Evolutionary conservation across 257 asterid species (phyloP), one percentile per base, ranked within the genome.

Genomic region (Dorcoceras hygrometricum): DNA sequence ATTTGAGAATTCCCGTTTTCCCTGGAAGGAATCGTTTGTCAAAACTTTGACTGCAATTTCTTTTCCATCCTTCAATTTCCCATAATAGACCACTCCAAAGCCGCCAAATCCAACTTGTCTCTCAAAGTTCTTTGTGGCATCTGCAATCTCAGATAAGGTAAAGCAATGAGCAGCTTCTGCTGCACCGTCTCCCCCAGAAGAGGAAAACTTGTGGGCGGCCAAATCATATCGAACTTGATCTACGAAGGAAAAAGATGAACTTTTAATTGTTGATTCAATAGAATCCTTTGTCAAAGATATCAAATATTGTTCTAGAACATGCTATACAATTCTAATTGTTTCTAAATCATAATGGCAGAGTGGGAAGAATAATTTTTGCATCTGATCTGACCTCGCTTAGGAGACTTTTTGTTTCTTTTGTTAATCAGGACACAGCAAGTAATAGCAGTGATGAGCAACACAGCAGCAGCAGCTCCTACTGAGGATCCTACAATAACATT

Each of bases 21-120:
- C 96, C 76, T 90, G 99, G 78, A 86, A 94, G 54, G 97, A 87
- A 81, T 94, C 87, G 63, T 89, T 94, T 16, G 87, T 90, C 78
- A 90, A 78, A 56, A 84, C 75, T 75, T 94, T 94, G 68, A 94
- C 99, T 0, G 99, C 99, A 75, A 94, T 94, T 87, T 94, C 99
- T 79, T 71, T 84, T 57, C 86, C 96, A n/a, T 94, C 93, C 63
- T 76, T 73, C 76, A 94, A 71, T 71, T 71, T 85, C 67, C 99
- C 99, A 62, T 88, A 94, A 75, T 82, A 87, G 5, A 94, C 99
- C 56, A 94, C 83, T 57, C 99, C 99, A 70, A 94, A 94, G 39
- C 97, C 99, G 68, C 99, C 99, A 3, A 95, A 85, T 23, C 99
- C 99, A 31, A 94, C 80, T 80, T 81, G 89, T 10, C 78, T 94